These are phyloP conservation scores for Prinsepia uniflora DNA, from an alignment of 306 rosid species.

Conservation along the genomic window DNA sequence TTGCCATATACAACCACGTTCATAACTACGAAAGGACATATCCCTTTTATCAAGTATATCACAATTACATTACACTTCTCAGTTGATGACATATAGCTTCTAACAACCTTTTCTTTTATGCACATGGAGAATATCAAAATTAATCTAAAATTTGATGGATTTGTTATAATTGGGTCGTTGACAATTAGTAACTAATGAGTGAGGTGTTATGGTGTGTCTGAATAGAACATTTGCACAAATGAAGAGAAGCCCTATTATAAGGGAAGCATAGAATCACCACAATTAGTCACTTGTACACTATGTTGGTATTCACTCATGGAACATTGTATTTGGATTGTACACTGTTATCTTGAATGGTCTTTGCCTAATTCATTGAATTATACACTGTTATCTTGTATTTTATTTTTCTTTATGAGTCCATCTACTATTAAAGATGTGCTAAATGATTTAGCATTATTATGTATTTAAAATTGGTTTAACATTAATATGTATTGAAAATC, in stretches of 20 bases:
- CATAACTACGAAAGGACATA: constrained; percentile 91
- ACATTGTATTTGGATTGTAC: background rate
- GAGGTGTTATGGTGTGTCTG: background rate
- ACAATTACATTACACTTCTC: background rate
- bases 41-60: constrained; percentile 72
- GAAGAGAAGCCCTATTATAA: constrained; percentile 61
- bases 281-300: too few species aligned
- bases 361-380: background rate
- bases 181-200: background rate
- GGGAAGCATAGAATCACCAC: constrained; percentile 28
- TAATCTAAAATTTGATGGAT: too few species aligned
- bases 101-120: too few species aligned
- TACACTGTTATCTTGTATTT: background rate
- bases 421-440: background rate
- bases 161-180: too few species aligned
- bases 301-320: background rate
- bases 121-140: too few species aligned
- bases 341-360: background rate
- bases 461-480: too few species aligned
- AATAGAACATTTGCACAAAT: constrained; percentile 73
- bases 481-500: too few species aligned
- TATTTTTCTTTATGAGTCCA: background rate
- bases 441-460: background rate
- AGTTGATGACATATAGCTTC: too few species aligned
- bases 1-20: constrained; percentile 82